A percentile compares a stretch with the other conserved stretches of the same genome.
phyloP scores from a whole-genome alignment of 495 filamentous ascomycete species.

The Neurospora sp. region DNA sequence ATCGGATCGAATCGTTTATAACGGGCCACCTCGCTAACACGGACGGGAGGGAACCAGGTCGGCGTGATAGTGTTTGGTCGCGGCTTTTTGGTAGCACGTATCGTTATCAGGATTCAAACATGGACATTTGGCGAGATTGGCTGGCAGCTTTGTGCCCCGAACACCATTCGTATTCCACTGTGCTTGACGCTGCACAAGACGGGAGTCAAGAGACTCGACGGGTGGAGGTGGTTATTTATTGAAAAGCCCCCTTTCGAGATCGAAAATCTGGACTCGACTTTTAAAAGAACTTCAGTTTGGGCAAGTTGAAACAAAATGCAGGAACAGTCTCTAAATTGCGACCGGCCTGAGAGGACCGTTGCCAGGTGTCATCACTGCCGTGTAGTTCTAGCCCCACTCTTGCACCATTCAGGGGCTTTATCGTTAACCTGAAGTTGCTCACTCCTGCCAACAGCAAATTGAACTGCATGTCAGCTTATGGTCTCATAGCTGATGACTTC shows the following conservation, averaged over 20 bases:
- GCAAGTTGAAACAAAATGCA: not conserved
- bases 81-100: not conserved
- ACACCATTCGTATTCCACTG: not conserved
- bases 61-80: not conserved
- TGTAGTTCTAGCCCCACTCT: not conserved
- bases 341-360: not conserved
- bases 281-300: not conserved
- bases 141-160: slow-evolving; percentile 1
- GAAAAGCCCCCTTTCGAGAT: not conserved
- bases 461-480: not conserved
- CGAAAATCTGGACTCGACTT: not conserved
- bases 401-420: not conserved
- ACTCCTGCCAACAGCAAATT: not conserved
- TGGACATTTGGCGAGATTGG: slow-evolving; percentile 3
- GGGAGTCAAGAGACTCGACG: not conserved
- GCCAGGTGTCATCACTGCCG: not conserved
- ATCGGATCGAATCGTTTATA: not conserved
- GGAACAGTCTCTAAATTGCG: not conserved
- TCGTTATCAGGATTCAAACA: not conserved
- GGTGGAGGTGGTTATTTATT: not conserved
- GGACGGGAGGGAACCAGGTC: not conserved
- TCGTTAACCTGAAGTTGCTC: not conserved
- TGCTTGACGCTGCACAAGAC: not conserved
- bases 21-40: not conserved
- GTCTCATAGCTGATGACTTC: not conserved